phyloP scores from a whole-genome alignment of 441 rosid species.

The Pelargonium australe region DNA sequence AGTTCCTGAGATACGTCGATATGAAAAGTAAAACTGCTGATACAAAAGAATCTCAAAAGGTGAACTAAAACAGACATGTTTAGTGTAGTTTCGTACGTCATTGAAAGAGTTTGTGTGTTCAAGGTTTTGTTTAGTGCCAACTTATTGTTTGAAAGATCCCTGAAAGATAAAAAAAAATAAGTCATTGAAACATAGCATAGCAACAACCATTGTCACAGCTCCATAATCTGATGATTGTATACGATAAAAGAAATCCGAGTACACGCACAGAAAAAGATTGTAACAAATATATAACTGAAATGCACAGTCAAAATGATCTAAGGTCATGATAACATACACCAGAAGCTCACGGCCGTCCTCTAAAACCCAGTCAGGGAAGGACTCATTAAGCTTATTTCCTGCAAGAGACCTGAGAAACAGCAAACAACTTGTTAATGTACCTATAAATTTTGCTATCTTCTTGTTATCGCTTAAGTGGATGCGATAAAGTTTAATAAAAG shows the following conservation, averaged over 20 bases:
- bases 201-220: neutral
- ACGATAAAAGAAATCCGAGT: no score
- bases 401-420: slow-evolving; percentile 1
- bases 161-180: neutral
- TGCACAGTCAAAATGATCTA: neutral
- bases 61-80: neutral
- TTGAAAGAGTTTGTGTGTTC: neutral
- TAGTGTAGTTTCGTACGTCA: neutral
- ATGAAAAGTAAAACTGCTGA: neutral
- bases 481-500: neutral
- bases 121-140: slow-evolving; percentile 1
- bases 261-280: no score
- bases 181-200: neutral
- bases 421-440: neutral
- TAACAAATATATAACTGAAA: neutral
- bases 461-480: neutral
- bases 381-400: neutral
- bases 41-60: neutral
- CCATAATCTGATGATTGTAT: no score
- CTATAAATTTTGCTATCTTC: neutral
- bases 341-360: neutral
- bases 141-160: slow-evolving; percentile 5
- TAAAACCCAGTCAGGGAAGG: slow-evolving; percentile 2
- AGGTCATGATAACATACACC: neutral
- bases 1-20: neutral